These are phyloP conservation scores for Nepenthes alata DNA, from an alignment of 179 eudicot genomes.

Conservation along the genomic window DNA sequence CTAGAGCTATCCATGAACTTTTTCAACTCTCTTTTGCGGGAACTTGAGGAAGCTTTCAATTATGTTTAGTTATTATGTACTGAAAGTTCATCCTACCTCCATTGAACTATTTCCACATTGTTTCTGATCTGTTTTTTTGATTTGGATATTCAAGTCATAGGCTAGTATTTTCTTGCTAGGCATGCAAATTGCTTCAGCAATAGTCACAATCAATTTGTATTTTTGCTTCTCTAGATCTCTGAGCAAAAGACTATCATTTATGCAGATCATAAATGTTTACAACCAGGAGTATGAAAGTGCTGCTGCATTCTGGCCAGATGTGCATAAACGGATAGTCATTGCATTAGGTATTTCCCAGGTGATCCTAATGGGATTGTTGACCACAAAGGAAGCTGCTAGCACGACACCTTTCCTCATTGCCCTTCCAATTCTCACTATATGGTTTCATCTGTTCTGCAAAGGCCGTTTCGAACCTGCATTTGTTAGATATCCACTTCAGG, in stretches of 20 bases:
- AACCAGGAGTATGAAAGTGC: conserved; percentile 89
- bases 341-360: conserved; percentile 67
- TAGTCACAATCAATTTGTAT: background rate
- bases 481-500: conserved; percentile 68
- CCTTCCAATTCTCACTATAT: conserved; percentile 66
- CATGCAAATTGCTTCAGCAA: background rate
- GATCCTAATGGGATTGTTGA: conserved; percentile 65
- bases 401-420: conserved; percentile 62
- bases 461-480: conserved; percentile 80
- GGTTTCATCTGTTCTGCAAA: conserved; percentile 69
- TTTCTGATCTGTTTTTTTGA: background rate
- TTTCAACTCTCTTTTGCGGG: no score
- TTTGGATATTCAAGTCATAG: background rate
- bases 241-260: background rate
- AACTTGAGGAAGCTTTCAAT: no score
- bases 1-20: no score
- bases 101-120: background rate
- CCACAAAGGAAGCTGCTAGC: conserved; percentile 52
- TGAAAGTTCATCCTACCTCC: no score
- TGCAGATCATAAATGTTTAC: conserved; percentile 85
- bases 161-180: no score
- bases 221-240: background rate
- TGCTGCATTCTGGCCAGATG: conserved; percentile 92
- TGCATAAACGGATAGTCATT: conserved; percentile 58
- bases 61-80: no score